phyloP scores from a whole-genome alignment of 2,329 filamentous ascomycete genomes.

The Stachybotrys chlorohalonatus region DNA sequence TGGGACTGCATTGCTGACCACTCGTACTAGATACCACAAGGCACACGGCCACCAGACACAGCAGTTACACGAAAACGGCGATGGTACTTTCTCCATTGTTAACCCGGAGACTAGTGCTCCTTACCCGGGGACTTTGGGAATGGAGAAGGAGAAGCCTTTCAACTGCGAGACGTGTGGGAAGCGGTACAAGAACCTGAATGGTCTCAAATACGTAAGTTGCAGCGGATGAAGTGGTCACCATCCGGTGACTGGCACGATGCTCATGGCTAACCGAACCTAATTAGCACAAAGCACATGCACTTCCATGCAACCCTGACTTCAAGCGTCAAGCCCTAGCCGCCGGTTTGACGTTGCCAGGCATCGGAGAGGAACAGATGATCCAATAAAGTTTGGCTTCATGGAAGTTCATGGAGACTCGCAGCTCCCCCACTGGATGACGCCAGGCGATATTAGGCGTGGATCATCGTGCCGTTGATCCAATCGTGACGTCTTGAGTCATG shows the following conservation, averaged over 20 bases:
- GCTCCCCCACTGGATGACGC: neutral
- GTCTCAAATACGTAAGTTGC: constrained; percentile 76
- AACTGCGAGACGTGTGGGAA: constrained; percentile 96
- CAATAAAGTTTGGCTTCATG: constrained; percentile 11
- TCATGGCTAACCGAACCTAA: neutral
- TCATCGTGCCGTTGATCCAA: neutral
- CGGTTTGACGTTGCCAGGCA: constrained; percentile 31
- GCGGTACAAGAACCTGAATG: constrained; percentile 98
- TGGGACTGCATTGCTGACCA: too few species aligned
- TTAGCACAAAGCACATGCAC: constrained; percentile 71
- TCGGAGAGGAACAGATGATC: constrained; percentile 35
- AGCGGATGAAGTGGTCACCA: neutral
- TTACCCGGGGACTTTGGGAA: constrained; percentile 93
- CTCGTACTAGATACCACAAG: constrained; percentile 50
- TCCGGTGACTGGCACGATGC: neutral
- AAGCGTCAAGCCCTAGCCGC: constrained; percentile 36
- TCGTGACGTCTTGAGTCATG: neutral
- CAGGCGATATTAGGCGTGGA: neutral
- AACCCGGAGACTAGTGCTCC: constrained; percentile 91
- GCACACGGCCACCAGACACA: constrained; percentile 93
- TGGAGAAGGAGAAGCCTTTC: constrained; percentile 99
- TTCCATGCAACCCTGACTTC: constrained; percentile 80
- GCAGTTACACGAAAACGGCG: constrained; percentile 90
- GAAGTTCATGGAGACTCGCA: neutral
- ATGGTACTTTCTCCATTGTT: constrained; percentile 96